Base-by-base conservation (phyloP, 768 basidiomycete genomes). In the Lentinula lateritia region DNA sequence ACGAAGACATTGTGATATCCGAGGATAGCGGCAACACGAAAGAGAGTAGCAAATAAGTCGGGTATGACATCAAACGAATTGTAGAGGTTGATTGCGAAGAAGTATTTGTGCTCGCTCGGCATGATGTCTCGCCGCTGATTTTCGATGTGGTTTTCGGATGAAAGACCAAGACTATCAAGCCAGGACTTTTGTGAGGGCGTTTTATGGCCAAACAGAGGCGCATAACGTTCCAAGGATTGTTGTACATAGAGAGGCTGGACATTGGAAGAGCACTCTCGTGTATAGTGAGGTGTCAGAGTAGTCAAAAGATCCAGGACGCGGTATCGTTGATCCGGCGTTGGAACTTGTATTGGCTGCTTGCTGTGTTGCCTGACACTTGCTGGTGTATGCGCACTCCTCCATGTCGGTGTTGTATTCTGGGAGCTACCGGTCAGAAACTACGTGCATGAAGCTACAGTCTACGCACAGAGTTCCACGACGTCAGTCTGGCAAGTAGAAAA, bases 11-110 rank as follows among this genome's bases (percentile, higher is more conserved):
- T 99, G 74, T 97, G 94, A 76, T 93, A 98, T 5, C 97, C 97
- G 36, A 99, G 81, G 65, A 99, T 85, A 42, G 92, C 83, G 0
- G 94, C 88, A 42, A 95, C 88, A 61, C 95, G 87, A 80, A 99
- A 99, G 67, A 99, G 88, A 20, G 95, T 95, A 36, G 94, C 88
- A 73, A 98, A 98, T 39, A 98, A 83, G 75, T 99, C 97, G 16
- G 97, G 95, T 66, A 98, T 95, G 72, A 98, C 78, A 76, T 97
- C 95, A 84, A 98, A 99, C 12, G 95, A 98, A 80, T 99, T 99
- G 82, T 98, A 98, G 62, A 98, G 81, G 76, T 99, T 99, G 83
- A 99, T 98, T 63, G 94, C 96, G 75, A 99, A 97, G 76, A 93
- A 98, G 73, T 98, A 99, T 73, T 99, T 98, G 85, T 99, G 97